These are phyloP conservation scores for Fagopyrum esculentum DNA, from an alignment of 148 eudicot genomes.

Conservation along the genomic window DNA sequence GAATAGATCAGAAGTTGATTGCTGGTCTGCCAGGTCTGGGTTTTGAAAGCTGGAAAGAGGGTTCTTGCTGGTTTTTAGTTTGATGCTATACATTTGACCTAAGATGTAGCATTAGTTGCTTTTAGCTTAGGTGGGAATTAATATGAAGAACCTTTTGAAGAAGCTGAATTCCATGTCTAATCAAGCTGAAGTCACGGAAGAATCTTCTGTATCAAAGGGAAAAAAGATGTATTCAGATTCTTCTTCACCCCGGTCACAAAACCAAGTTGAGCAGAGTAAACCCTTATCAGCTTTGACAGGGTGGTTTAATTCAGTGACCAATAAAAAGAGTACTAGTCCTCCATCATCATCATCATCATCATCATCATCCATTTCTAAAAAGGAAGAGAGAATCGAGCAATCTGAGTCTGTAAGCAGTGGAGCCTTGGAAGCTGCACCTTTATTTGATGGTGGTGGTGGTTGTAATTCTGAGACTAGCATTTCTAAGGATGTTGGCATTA, in stretches of 20 bases:
- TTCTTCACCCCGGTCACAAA: conserved; percentile 23
- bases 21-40: background rate
- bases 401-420: conserved; percentile 48
- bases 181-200: conserved; percentile 49
- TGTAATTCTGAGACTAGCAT: conserved; percentile 45
- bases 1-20: background rate
- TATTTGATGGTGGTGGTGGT: conserved; percentile 36
- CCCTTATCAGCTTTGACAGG: conserved; percentile 56
- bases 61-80: conserved; percentile 31
- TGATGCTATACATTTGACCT: conserved; percentile 39
- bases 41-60: background rate
- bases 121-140: conserved; percentile 12
- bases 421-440: conserved; percentile 32
- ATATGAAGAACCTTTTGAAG: conserved; percentile 79
- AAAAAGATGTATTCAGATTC: conserved; percentile 23
- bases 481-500: conserved; percentile 41
- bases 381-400: conserved; percentile 32
- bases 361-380: conserved; percentile 42
- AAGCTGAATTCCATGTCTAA: conserved; percentile 61
- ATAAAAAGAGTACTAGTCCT: conserved; percentile 50
- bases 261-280: conserved; percentile 31
- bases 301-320: conserved; percentile 71
- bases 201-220: conserved; percentile 49
- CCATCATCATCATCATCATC: conserved; percentile 67
- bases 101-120: conserved; percentile 42